Percentiles rank a stretch among this genome's conserved stretches.
These are phyloP conservation scores for Leccinum longicurvipes DNA, from an alignment of 768 basidiomycete species.

Conservation along the genomic window DNA sequence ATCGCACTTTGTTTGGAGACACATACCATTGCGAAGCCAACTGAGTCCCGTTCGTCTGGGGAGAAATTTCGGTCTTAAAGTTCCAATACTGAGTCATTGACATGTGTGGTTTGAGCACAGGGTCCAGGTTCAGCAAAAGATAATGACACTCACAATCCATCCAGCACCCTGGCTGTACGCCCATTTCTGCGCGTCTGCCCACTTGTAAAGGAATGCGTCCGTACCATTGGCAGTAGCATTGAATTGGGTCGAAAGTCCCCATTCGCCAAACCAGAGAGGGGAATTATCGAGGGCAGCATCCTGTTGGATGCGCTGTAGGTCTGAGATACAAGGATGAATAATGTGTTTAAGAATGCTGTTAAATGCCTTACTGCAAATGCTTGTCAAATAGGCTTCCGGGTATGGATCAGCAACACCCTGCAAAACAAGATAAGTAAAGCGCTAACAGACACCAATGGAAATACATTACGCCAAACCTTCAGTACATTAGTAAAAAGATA, in stretches of 20 bases:
- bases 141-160: slow-evolving; percentile 54
- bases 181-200: slow-evolving; percentile 77
- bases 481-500: slow-evolving; percentile 4
- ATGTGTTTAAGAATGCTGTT: not conserved
- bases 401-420: slow-evolving; percentile 71
- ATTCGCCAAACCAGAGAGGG: slow-evolving; percentile 58
- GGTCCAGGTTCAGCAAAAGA: not conserved
- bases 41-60: not conserved
- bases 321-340: slow-evolving; percentile 33
- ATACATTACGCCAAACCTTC: slow-evolving; percentile 55
- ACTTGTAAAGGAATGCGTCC: slow-evolving; percentile 56
- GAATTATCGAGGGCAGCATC: slow-evolving; percentile 44
- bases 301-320: slow-evolving; percentile 52
- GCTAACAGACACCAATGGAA: not conserved
- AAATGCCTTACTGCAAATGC: slow-evolving; percentile 61
- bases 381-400: slow-evolving; percentile 59
- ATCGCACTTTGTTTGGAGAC: not conserved
- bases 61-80: not conserved
- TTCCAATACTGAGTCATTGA: not conserved
- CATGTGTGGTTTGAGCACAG: not conserved
- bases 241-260: slow-evolving; percentile 65
- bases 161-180: slow-evolving; percentile 58
- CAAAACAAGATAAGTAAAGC: slow-evolving; percentile 3
- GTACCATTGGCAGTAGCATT: slow-evolving; percentile 56
- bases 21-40: not conserved